Percentiles rank a stretch among this genome's conserved stretches.
Conservation (phyloP, 176 grass and related monocot genomes). For the maize (Zea mays) region DNA sequence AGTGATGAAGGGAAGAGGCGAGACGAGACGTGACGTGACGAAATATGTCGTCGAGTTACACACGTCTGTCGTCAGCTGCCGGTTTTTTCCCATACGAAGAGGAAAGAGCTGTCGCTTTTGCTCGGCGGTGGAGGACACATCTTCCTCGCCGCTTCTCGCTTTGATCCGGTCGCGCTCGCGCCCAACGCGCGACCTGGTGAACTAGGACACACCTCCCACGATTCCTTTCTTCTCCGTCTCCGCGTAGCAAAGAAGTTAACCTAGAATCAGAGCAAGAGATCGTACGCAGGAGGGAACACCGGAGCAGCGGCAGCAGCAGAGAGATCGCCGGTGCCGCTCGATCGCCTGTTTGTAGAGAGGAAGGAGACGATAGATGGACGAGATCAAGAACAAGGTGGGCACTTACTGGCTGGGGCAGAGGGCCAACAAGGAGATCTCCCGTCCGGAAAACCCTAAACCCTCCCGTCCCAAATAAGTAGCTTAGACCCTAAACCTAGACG, state of each 20-base stretch:
- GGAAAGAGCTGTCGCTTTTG: slow-evolving; percentile 42
- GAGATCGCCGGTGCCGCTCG: neutral
- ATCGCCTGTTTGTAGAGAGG: neutral
- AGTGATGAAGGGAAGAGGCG: neutral
- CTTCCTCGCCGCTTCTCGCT: slow-evolving; percentile 21
- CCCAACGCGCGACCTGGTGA: slow-evolving; percentile 21
- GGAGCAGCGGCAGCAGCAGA: neutral
- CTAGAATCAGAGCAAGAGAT: neutral
- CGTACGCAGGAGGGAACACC: neutral
- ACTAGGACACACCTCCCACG: neutral
- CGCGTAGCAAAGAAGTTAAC: neutral
- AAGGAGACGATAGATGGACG: slow-evolving; percentile 45
- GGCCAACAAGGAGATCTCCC: no score
- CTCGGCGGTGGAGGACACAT: slow-evolving; percentile 10
- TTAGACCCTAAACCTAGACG: no score
- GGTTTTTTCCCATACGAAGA: neutral
- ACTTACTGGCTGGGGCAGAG: no score
- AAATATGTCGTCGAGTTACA: neutral
- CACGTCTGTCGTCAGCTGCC: neutral
- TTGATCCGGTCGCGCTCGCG: slow-evolving; percentile 48
- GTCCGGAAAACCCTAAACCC: no score
- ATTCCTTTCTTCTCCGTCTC: slow-evolving; percentile 15
- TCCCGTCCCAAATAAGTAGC: no score
- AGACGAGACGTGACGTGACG: neutral
- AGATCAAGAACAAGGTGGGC: slow-evolving; percentile 80